A percentile compares a stretch with the other conserved stretches of the same genome.
These are phyloP conservation scores for Intubia oerlemansii DNA, from an alignment of 2,329 filamentous ascomycete genomes.

Conservation along the genomic window DNA sequence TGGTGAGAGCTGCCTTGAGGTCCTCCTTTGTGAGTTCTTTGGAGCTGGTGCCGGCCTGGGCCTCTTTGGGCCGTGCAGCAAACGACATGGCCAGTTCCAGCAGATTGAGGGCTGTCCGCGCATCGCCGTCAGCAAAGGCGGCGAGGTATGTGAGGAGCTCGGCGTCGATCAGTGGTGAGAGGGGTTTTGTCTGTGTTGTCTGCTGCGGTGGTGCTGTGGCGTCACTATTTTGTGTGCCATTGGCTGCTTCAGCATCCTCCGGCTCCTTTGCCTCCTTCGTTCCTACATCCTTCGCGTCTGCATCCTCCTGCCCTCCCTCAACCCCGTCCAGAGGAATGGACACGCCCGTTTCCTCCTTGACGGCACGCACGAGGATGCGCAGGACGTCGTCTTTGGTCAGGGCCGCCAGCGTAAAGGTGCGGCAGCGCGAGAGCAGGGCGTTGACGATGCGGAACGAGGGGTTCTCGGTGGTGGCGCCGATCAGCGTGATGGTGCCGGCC, in stretches of 20 bases:
- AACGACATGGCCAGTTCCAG: slow-evolving; percentile 75
- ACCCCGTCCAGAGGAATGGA: too few species aligned
- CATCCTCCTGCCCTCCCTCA: neutral
- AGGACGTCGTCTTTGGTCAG: slow-evolving; percentile 51
- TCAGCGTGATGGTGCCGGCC: slow-evolving; percentile 70
- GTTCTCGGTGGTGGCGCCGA: slow-evolving; percentile 93
- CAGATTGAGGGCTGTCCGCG: slow-evolving; percentile 77
- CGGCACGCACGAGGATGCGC: slow-evolving; percentile 54
- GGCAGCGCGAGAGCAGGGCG: slow-evolving; percentile 70
- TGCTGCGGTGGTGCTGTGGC: slow-evolving; percentile 6
- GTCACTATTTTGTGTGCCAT: too few species aligned
- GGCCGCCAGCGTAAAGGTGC: slow-evolving; percentile 70
- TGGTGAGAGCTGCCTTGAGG: slow-evolving; percentile 68
- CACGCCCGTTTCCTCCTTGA: slow-evolving; percentile 30
- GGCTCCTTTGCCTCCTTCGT: slow-evolving; percentile 13
- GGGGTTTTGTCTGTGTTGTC: too few species aligned
- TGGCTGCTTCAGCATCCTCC: slow-evolving; percentile 16
- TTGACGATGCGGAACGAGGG: slow-evolving; percentile 84
- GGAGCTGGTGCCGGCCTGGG: neutral
- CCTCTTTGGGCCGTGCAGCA: slow-evolving; percentile 17
- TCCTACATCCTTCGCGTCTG: neutral
- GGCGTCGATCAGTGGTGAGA: slow-evolving; percentile 44
- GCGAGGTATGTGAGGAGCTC: slow-evolving; percentile 66
- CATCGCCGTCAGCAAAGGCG: slow-evolving; percentile 77
- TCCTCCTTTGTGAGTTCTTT: slow-evolving; percentile 42